Base-by-base conservation (phyloP, 2,329 filamentous ascomycete genomes). In the Clarireedia monteithiana region DNA sequence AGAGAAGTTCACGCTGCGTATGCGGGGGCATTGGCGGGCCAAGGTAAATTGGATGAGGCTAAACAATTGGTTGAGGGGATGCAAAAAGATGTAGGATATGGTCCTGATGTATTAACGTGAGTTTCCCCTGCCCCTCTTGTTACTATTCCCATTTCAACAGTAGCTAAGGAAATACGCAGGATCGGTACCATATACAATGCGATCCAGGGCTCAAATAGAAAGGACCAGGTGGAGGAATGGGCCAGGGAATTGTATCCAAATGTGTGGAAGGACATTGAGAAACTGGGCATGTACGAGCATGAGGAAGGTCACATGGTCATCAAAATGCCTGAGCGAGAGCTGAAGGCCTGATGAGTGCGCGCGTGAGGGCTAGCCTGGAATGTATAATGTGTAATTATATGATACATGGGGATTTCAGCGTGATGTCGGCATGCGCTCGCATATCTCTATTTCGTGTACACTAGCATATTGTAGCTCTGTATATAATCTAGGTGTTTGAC, bases 141-240 rank as follows among this genome's bases (percentile, higher is more conserved):
- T 26, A 14, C 56, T 26, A 56, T 46, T 34, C 3, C 34, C 15
- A 34, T 5, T 46, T 2, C 6, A 36, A 47, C 4, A 1, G 1
- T 15, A 4, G 46, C 56, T 62, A 48, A 63, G 44, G 3, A 40
- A 50, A 17, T 23, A 26, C 6, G 55, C 55, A 91, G 89, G 30
- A 75, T 96, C 48, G 89, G 85, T 15, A 80, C 85, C 26, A 77
- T 90, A 57, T 90, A 89, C 70, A 94, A 92, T 64, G 85, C 83
- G 9, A 78, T 90, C 2, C 83, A 82, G 2, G 82, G 79, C 57
- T 78, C 80, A 58, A 77, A 79, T 52, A 78, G 83, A 64, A 89
- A 94, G 69, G 74, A 78, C 5, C 75, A 82, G 39, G 85, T 95
- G 56, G 84, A 91, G 67, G 74, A 78, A 15, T 96, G 90, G 90